Evolutionary conservation across 257 asterid species (phyloP).

Genomic region (Solanum etuberosum): DNA sequence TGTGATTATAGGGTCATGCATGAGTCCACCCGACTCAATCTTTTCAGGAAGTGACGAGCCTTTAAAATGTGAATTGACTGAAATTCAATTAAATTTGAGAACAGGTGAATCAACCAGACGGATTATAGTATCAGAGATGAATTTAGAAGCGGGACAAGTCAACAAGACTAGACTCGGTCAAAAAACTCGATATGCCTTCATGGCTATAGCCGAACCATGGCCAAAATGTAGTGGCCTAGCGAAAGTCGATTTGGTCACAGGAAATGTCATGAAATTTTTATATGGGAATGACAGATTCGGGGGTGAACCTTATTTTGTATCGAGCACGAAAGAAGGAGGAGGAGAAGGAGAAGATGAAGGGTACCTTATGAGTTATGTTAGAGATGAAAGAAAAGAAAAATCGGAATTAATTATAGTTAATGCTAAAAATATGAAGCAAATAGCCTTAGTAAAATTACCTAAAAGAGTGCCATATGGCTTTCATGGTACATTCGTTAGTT

Average conservation of each 20-base stretch:
- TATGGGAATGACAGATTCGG: slow-evolving; percentile 32
- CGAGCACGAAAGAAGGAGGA: background rate
- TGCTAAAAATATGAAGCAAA: slow-evolving; percentile 40
- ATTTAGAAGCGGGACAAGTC: slow-evolving; percentile 48
- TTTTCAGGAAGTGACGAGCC: slow-evolving; percentile 5
- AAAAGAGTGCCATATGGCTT: slow-evolving; percentile 61
- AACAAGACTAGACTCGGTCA: slow-evolving; percentile 24
- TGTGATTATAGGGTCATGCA: slow-evolving; percentile 36
- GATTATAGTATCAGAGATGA: slow-evolving; percentile 26
- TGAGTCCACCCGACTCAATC: slow-evolving; percentile 31
- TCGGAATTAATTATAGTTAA: slow-evolving; percentile 39
- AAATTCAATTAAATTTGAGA: slow-evolving; percentile 24
- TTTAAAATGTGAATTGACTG: slow-evolving; percentile 19
- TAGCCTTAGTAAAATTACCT: slow-evolving; percentile 33
- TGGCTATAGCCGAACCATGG: slow-evolving; percentile 67
- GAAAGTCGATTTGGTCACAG: slow-evolving; percentile 38
- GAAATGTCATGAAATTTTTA: slow-evolving; percentile 19
- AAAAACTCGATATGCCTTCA: slow-evolving; percentile 24
- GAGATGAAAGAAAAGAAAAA: slow-evolving; percentile 29
- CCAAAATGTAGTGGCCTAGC: slow-evolving; percentile 55
- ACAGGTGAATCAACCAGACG: slow-evolving; percentile 20
- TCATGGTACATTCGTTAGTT: slow-evolving; percentile 51
- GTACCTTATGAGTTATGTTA: slow-evolving; percentile 30
- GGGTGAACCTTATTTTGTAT: slow-evolving; percentile 44
- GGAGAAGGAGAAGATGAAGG: slow-evolving; percentile 25